Percentiles rank a stretch among this genome's conserved stretches.
These are phyloP conservation scores for Phlebopus sp. DNA, from an alignment of 1,284 basidiomycete species.

Conservation along the genomic window DNA sequence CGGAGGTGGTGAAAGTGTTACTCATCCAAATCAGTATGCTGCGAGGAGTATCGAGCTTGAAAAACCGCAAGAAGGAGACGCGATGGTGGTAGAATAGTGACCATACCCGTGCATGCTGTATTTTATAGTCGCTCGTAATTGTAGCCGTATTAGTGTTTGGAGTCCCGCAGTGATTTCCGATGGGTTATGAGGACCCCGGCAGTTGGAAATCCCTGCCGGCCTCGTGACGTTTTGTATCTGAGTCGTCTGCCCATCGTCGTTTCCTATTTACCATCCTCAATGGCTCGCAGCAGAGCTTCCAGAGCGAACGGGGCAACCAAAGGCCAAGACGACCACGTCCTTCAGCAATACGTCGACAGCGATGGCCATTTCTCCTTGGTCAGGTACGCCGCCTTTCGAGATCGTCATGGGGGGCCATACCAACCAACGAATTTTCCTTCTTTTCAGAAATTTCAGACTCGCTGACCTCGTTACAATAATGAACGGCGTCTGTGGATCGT, in stretches of 20 bases:
- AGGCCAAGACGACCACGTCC: slow-evolving; percentile 36
- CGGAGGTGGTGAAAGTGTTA: slow-evolving; percentile 85
- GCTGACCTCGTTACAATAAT: slow-evolving; percentile 99
- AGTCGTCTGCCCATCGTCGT: slow-evolving; percentile 28
- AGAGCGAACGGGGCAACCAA: slow-evolving; percentile 30
- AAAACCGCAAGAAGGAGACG: slow-evolving; percentile 36
- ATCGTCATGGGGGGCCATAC: slow-evolving; percentile 15
- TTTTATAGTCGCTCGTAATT: slow-evolving; percentile 2
- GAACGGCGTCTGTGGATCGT: slow-evolving; percentile 98
- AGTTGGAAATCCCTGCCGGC: neutral
- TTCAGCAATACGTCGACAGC: slow-evolving; percentile 85
- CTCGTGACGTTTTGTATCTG: neutral
- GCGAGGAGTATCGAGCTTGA: slow-evolving; percentile 66
- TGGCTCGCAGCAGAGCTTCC: slow-evolving; percentile 23
- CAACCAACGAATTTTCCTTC: slow-evolving; percentile 11
- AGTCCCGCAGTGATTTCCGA: slow-evolving; percentile 10
- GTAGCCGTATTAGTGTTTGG: slow-evolving; percentile 14
- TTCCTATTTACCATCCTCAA: slow-evolving; percentile 10
- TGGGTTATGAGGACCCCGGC: slow-evolving; percentile 22
- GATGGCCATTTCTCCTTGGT: slow-evolving; percentile 95
- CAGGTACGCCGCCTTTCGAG: slow-evolving; percentile 51
- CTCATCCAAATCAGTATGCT: slow-evolving; percentile 91
- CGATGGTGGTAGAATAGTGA: slow-evolving; percentile 27
- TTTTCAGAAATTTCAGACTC: slow-evolving; percentile 88
- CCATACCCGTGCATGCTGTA: neutral